phyloP scores from a whole-genome alignment of 2,329 filamentous ascomycete genomes.

The Alternaria tenuissima region DNA sequence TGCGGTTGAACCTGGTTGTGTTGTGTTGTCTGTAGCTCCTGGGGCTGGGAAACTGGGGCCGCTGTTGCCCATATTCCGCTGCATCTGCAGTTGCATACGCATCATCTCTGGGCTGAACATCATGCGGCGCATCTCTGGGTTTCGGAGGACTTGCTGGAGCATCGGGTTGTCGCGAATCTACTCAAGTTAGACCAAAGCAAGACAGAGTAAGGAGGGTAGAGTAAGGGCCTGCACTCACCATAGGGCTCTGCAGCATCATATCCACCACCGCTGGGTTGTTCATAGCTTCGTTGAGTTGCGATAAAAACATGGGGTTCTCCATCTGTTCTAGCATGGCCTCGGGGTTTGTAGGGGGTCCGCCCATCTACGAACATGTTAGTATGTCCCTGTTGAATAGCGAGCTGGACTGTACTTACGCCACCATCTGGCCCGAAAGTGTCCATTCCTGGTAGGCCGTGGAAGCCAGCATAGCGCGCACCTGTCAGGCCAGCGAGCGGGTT shows the following conservation, averaged over 20 bases:
- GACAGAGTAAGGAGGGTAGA: background rate
- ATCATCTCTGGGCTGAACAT: constrained; percentile 90
- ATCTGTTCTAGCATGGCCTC: constrained; percentile 87
- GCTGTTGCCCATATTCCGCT: constrained; percentile 66
- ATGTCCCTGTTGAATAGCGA: background rate
- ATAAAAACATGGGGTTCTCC: constrained; percentile 84
- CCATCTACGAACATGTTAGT: constrained; percentile 72
- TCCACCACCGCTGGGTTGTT: constrained; percentile 95
- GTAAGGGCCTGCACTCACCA: constrained; percentile 55
- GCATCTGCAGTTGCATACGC: constrained; percentile 82
- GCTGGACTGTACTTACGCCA: constrained; percentile 72
- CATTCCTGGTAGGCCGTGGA: constrained; percentile 84
- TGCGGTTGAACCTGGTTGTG: constrained; percentile 38
- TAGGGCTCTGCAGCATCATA: constrained; percentile 68
- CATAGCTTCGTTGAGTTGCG: constrained; percentile 91
- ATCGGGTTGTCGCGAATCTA: constrained; percentile 85
- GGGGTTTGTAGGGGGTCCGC: constrained; percentile 80
- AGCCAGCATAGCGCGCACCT: constrained; percentile 91
- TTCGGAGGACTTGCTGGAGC: constrained; percentile 85
- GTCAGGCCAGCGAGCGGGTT: constrained; percentile 91
- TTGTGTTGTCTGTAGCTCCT: constrained; percentile 87
- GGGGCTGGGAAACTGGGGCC: constrained; percentile 80
- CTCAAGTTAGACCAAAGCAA: constrained; percentile 19
- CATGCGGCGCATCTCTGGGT: constrained; percentile 88
- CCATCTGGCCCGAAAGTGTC: constrained; percentile 94